Evolutionary conservation across 2,329 filamentous ascomycete genomes (phyloP).

Genomic region (Eutypella sp.): DNA sequence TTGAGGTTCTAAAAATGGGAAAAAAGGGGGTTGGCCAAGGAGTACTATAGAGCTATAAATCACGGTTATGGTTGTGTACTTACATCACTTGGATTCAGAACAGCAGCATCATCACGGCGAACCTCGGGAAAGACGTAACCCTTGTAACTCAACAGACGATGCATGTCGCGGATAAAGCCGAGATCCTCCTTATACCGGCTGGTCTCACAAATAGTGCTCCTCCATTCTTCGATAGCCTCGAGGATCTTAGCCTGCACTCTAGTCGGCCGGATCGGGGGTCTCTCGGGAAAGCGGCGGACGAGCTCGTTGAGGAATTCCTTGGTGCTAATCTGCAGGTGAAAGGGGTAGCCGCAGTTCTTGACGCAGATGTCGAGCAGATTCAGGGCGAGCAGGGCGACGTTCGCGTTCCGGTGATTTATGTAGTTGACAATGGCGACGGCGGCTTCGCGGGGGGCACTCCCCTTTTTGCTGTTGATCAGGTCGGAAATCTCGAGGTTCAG

Average conservation of each 20-base stretch:
- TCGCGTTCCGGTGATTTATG: constrained; percentile 95
- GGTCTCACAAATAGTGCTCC: constrained; percentile 95
- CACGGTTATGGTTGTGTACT: no score
- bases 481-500: constrained; percentile 95
- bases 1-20: constrained; percentile 94
- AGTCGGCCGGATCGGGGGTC: constrained; percentile 79
- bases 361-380: constrained; percentile 96
- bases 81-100: constrained; percentile 94
- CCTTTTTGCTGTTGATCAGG: constrained; percentile 96
- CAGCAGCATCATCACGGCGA: constrained; percentile 87
- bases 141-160: constrained; percentile 90
- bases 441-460: constrained; percentile 89
- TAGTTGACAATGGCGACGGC: constrained; percentile 89
- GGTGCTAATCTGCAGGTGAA: constrained; percentile 96
- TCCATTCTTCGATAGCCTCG: constrained; percentile 97
- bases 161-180: constrained; percentile 96
- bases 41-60: no score
- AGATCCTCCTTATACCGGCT: constrained; percentile 96
- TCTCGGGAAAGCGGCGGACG: constrained; percentile 90
- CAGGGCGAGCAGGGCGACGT: constrained; percentile 85
- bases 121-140: constrained; percentile 95
- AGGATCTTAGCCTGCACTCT: constrained; percentile 89
- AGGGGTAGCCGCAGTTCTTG: constrained; percentile 99
- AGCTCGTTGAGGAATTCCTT: constrained; percentile 99
- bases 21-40: no score